Conservation (phyloP, 345 rosid species). For the Combretum micranthum region DNA sequence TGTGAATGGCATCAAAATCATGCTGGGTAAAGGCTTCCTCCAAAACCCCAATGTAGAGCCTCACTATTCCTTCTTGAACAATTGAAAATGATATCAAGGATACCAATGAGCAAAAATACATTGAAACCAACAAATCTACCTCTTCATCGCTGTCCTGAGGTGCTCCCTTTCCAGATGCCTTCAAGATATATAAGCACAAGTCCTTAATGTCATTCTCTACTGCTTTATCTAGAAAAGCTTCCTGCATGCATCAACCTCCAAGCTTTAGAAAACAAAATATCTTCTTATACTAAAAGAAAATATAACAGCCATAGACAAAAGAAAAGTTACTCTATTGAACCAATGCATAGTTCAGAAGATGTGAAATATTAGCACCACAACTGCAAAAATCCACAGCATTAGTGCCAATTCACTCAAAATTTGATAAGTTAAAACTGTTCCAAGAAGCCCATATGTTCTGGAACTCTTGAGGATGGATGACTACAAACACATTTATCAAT, state of each 20-base stretch:
- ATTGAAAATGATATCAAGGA: too few relatives aligned
- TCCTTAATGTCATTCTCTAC: conserved; percentile 42
- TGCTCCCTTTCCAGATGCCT: conserved; percentile 34
- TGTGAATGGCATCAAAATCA: background rate
- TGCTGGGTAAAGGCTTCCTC: too few relatives aligned
- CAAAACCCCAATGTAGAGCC: too few relatives aligned
- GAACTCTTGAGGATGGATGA: too few relatives aligned
- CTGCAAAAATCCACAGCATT: too few relatives aligned
- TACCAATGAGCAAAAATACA: background rate
- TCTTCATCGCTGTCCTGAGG: conserved; percentile 28
- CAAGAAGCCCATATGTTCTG: too few relatives aligned
- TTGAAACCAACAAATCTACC: conserved; percentile 25
- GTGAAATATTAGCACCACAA: background rate
- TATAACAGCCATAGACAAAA: background rate
- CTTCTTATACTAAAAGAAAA: background rate
- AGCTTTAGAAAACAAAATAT: background rate
- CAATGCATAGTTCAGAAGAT: background rate
- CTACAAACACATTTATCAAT: too few relatives aligned
- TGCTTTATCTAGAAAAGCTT: conserved; percentile 14
- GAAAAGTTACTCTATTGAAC: background rate
- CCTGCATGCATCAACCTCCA: conserved; percentile 28
- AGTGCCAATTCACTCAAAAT: too few relatives aligned
- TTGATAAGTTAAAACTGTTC: too few relatives aligned
- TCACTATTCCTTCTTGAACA: too few relatives aligned
- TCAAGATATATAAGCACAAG: conserved; percentile 40